Conservation (phyloP, 177 flowering plant species). For the Vitis hybrid region DNA sequence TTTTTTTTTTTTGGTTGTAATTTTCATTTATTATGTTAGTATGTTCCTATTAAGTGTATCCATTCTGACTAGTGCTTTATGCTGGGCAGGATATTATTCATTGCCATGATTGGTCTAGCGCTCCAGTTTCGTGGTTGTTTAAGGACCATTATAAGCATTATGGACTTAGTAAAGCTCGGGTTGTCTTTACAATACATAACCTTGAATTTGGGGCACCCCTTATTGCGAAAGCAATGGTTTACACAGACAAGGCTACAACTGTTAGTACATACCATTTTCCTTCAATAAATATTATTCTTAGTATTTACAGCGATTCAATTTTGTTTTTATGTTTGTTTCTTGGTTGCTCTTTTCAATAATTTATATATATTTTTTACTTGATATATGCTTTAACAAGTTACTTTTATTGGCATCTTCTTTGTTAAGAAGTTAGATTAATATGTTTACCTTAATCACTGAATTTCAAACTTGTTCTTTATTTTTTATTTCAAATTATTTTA, state of each 20-base stretch:
- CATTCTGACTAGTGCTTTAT: not conserved
- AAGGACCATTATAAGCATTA: conserved; percentile 86
- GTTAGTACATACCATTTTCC: conserved; percentile 41
- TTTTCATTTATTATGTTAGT: not conserved
- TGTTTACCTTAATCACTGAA: too few relatives aligned
- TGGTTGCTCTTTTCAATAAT: too few relatives aligned
- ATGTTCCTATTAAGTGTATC: not conserved
- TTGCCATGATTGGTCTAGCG: conserved; percentile 99
- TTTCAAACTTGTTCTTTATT: too few relatives aligned
- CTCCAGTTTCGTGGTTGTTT: conserved; percentile 94
- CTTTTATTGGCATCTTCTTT: too few relatives aligned
- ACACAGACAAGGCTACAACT: conserved; percentile 92
- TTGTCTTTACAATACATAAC: conserved; percentile 97
- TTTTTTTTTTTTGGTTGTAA: not conserved
- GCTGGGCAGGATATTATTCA: conserved; percentile 88
- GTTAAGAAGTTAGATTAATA: too few relatives aligned
- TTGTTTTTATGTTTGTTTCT: too few relatives aligned
- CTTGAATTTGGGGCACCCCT: conserved; percentile 83
- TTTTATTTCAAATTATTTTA: too few relatives aligned
- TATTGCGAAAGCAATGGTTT: conserved; percentile 83
- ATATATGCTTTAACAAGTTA: too few relatives aligned
- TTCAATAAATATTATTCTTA: not conserved
- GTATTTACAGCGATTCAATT: too few relatives aligned
- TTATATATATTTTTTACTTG: too few relatives aligned
- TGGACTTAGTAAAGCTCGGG: conserved; percentile 82